These are phyloP conservation scores for Ceratobasidium sp. DNA, from an alignment of 1,284 basidiomycete genomes.

Conservation along the genomic window DNA sequence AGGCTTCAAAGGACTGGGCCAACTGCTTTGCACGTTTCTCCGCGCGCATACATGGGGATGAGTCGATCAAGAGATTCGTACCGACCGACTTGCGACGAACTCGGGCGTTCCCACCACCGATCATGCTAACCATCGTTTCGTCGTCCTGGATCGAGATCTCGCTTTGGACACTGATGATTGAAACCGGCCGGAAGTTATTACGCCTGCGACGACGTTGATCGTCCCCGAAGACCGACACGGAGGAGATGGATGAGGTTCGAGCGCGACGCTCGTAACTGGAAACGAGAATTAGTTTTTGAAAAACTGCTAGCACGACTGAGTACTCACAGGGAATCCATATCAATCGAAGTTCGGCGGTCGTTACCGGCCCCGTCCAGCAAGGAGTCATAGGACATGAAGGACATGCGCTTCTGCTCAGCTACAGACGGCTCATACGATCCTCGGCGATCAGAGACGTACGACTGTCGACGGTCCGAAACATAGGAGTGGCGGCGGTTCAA, in stretches of 20 bases:
- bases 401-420: conserved; percentile 41
- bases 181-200: conserved; percentile 70
- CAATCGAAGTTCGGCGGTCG: conserved; percentile 28
- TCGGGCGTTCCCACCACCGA: conserved; percentile 66
- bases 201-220: conserved; percentile 53
- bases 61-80: conserved; percentile 65
- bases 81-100: conserved; percentile 71
- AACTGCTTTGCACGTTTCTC: conserved; percentile 67
- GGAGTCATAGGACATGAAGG: conserved; percentile 64
- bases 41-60: conserved; percentile 71
- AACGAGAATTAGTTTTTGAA: neutral
- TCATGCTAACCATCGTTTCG: conserved; percentile 83
- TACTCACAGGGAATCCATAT: conserved; percentile 28
- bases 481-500: conserved; percentile 21
- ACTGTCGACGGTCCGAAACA: conserved; percentile 52
- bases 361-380: conserved; percentile 61
- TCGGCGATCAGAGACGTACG: conserved; percentile 21
- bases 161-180: conserved; percentile 66
- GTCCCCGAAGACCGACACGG: conserved; percentile 74
- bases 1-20: conserved; percentile 43
- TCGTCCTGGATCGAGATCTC: conserved; percentile 66
- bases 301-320: no score
- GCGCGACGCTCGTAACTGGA: conserved; percentile 54
- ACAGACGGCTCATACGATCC: conserved; percentile 19
- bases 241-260: conserved; percentile 60